Evolutionary conservation across 192 early-diverging fungal genomes (phyloP), one percentile per base, ranked within the genome.

Genomic region (Coemansia sp.): DNA sequence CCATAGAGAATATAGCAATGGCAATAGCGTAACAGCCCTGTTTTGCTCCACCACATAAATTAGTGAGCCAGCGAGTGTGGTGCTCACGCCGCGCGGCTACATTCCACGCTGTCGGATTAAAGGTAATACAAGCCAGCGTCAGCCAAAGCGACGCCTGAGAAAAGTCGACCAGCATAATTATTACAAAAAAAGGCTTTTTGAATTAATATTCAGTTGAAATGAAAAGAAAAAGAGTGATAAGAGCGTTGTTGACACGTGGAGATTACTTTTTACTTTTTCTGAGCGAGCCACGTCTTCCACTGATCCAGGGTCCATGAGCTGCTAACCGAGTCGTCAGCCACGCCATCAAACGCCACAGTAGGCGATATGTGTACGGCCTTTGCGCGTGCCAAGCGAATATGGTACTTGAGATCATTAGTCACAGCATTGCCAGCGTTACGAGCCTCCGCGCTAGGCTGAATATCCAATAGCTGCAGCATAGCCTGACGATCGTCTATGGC

Each of bases 41-140:
- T 36, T 78, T 65, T 73, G 91, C 93, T 62, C 89, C 89, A 12
- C 88, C 86, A 42, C 90, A 87, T 6, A 97, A 70, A 59, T 84
- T 79, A 7, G 91, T 93, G 12, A 96, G 80, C 69, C 90, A 88
- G 55, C 90, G 82, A 15, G 87, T 88, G 73, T 78, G 87, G 85
- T 95, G 92, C 81, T 97, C 95, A 75, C 83, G 88, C 38, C 93
- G 88, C 12, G 95, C 95, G 10, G 90, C 92, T 34, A 93, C 89
- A 82, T 97, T 97, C 95, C 95, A 97, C 74, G 91, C 93, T 27
- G 88, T 75, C 47, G 95, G 95, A 65, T 95, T 95, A 85, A 97
- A 96, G 18, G 91, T 67, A 51, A 97, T 92, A 65, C 87, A 88
- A 13, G 79, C 91, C 22, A 92, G 76, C 24, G 91, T 71, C 51